Base-by-base conservation (phyloP, 2,329 filamentous ascomycete species). In the Epichloe scottii region DNA sequence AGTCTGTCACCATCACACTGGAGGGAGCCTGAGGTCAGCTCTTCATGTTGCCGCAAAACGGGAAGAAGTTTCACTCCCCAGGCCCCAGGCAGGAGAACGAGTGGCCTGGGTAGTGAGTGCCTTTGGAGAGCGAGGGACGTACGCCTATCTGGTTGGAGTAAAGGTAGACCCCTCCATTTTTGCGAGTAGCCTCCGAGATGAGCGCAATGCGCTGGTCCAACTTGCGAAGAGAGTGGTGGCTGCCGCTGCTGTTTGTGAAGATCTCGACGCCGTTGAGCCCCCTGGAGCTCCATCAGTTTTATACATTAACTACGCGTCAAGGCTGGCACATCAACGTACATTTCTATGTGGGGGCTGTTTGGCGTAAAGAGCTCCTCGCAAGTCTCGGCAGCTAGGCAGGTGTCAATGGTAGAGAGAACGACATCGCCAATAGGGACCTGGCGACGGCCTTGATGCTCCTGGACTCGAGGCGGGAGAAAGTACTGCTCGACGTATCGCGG, bases 381-480 rank as follows among this genome's bases (percentile, higher is more conserved):
- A 14, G 48, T 50, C 48, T 50, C 48, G 41, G 48, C 48, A 34
- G 48, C 41, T n/a, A 82, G 64, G 14, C 79, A 52, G 8, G 64
- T 70, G 46, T 70, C 67, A 7, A 57, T 58, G 1, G 66, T 68
- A 2, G 61, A 63, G 15, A 70, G 54, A 34, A 70, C 62, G 12
- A 61, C 58, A 44, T 71, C 68, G 12, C 68, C 68, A 46, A 71
- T 69, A 5, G 66, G 68, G 0, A 68, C 66, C 0, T 60, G 64
- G 4, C 49, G 52, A 49, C 67, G 62, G 3, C 66, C 68, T 2
- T 65, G 67, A 1, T 65, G 55, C 19, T 62, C 54, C 10, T 57
- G 51, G 10, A 67, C 56, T 3, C 62, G 54, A 5, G 58, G 50
- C 41, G 67, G 63, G 0, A 69, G 61, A 49, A 65, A 64, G 54